Evolutionary conservation across 2,329 filamentous ascomycete genomes (phyloP), one percentile per base, ranked within the genome.

Genomic region (Phyllosticta paracitricarpa): DNA sequence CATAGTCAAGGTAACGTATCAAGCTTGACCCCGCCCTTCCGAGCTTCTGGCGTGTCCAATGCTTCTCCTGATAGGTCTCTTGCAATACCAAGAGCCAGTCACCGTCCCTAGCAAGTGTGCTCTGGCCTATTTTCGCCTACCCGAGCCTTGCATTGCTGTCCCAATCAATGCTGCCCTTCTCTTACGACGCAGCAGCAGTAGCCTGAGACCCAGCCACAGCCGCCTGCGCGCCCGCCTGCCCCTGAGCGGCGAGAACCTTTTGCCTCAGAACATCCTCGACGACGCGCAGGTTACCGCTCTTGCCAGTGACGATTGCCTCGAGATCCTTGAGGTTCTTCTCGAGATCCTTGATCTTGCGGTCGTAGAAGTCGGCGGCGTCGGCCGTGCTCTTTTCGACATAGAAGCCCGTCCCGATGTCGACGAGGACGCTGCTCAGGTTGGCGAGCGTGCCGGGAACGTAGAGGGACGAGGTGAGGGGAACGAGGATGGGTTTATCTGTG

Each of bases 321-420:
- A 90, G 70, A 63, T 88, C 85, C 67, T 82, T 83, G 67, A 89
- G 73, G 69, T 87, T 89, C 61, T 77, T 76, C 33, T 80, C 82
- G 62, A 90, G 67, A 65, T 86, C 84, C 68, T 87, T 84, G 5
- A 89, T 81, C 74, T 89, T 90, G 28, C 77, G 77, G 58, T 83
- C 79, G 68, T 89, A 90, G 68, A 90, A 90, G 61, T 81, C 82
- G 60, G 78, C 79, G 1, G 86, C 87, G 67, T 88, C 84, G 25
- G 76, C 73, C 0, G 82, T 80, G 9, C 77, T 81, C 79, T 99
- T 99, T 77, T 97, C 92, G 59, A 97, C 87, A 70, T 91, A 92
- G 73, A 95, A 97, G 0, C 93, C 93, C 0, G 93, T 97, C 22
- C 93, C 93, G 22, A 97, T 85, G 73, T 97, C 93, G 51, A 97